Base-by-base conservation (phyloP, 2,329 filamentous ascomycete species). In the Thelonectria rubi region DNA sequence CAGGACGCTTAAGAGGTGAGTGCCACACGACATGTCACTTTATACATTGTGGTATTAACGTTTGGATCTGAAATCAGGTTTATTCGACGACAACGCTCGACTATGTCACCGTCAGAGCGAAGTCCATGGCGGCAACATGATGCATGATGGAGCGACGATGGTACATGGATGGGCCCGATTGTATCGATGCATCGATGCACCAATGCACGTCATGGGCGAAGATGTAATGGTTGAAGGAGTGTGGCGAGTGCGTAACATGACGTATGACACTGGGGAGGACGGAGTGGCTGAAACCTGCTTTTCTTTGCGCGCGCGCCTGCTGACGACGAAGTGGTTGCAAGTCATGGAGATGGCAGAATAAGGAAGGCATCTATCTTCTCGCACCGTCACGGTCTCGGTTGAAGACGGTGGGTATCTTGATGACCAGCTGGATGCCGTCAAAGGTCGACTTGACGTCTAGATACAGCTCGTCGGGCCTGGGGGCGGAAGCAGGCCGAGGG, bases 391-490 rank as follows among this genome's bases (percentile, higher is more conserved):
- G 50, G 30, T 69, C 69, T 42, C 75, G 77, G 57, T 80, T 80
- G 67, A 86, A 85, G 24, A 85, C 80, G 2, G 83, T 86, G 21
- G 84, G 84, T 60, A 86, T 86, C 68, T 84, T 82, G 65, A 86
- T 85, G 24, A 81, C 85, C 55, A 86, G 72, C 72, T 86, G 84
- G 66, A 86, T 85, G 2, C 84, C 84, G 55, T 86, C 84, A 42
- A 79, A 83, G 5, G 84, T 86, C 34, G 83, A 86, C 72, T 84
- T 84, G 60, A 86, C 82, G 65, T 86, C 84, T 58, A 86, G 69
- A 66, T 83, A 86, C 26, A 86, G 81, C 69, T 86, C 84, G 2
- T 83, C 83, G 3, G 83, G 82, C 62, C 76, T 78, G 18, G 79
- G 79, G 5, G 71, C 72, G 3, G 74, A 72, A 3, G 75, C 73